Base-by-base conservation (phyloP, 192 early-diverging fungal genomes). In the Backusella luteola region DNA sequence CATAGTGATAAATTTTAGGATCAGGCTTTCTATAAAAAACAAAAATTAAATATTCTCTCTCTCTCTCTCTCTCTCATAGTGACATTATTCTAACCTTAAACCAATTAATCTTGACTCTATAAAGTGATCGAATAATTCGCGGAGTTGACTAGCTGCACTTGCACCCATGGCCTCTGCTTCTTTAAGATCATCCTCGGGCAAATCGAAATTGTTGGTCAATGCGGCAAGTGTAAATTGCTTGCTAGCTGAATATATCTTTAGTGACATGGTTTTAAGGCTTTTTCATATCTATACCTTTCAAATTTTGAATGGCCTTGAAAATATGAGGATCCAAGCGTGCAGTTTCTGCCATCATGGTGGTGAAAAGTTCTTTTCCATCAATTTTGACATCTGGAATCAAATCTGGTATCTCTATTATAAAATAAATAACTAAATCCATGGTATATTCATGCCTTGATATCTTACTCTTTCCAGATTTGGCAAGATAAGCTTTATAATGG, bases 191-290 rank as follows among this genome's bases (percentile, higher is more conserved):
- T 90, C 79, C 2, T 77, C 79, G 14, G 86, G 86, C 23, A 82
- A 79, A 49, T 79, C 73, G 52, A 93, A 96, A 83, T 96, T 96
- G 77, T 96, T 96, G 3, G 95, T 96, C 80, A 96, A 83, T 21
- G 95, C 95, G 0, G 89, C 94, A 7, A 94, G 81, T 34, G 83
- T 91, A 78, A 88, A 93, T 21, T 79, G 39, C 41, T 89, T 91
- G 19, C 79, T 79, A 19, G 77, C 77, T 72, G 41, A 73, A 75
- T 17, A 36, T 42, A 41, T 23, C 4, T 36, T 53, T 19, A 73
- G 19, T 21, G 34, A 34, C 8, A 21, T 21, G 1, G 36, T 17
- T 68, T n/a, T 36, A 34, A 5, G 14, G 1, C 2, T 19, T 21
- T 34, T 19, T 32, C 32, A 7, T 68, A 9, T 66, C 34, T 12